Evolutionary conservation across 176 grass and related monocot species (phyloP).

Genomic region (Rhynchospora breviuscula): DNA sequence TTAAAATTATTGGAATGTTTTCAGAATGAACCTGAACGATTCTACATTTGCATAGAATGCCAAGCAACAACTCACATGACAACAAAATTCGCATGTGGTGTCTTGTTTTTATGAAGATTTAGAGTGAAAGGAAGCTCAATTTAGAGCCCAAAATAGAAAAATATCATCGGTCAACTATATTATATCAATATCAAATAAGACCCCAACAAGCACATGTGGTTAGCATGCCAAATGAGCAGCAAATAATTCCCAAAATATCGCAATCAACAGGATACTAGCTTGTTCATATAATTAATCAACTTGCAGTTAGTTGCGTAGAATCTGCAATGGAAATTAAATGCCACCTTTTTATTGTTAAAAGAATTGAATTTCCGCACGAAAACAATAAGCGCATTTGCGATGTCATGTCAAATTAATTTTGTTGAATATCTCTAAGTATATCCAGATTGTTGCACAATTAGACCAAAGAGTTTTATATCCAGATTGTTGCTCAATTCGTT

Average conservation of each 20-base stretch:
- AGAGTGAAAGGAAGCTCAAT: background rate
- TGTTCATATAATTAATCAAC: background rate
- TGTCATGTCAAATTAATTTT: background rate
- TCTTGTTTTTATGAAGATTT: background rate
- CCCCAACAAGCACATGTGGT: background rate
- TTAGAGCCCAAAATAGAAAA: background rate
- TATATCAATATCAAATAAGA: background rate
- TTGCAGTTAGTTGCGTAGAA: background rate
- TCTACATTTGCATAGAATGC: background rate
- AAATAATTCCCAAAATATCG: background rate
- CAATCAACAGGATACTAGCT: conserved; percentile 1
- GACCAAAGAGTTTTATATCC: too few species aligned
- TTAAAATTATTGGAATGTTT: background rate
- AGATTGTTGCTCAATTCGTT: too few species aligned
- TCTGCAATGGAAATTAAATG: background rate
- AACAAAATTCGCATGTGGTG: background rate
- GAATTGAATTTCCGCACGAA: background rate
- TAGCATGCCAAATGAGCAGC: background rate
- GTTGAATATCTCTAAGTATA: too few species aligned
- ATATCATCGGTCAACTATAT: background rate
- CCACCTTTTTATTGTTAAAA: background rate
- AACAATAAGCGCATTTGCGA: background rate
- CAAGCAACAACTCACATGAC: background rate
- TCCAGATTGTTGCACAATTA: too few species aligned
- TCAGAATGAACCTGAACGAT: background rate